Evolutionary conservation across 495 filamentous ascomycete genomes (phyloP), one percentile per base, ranked within the genome.

Genomic region (Pyrenopolyporus hunteri): DNA sequence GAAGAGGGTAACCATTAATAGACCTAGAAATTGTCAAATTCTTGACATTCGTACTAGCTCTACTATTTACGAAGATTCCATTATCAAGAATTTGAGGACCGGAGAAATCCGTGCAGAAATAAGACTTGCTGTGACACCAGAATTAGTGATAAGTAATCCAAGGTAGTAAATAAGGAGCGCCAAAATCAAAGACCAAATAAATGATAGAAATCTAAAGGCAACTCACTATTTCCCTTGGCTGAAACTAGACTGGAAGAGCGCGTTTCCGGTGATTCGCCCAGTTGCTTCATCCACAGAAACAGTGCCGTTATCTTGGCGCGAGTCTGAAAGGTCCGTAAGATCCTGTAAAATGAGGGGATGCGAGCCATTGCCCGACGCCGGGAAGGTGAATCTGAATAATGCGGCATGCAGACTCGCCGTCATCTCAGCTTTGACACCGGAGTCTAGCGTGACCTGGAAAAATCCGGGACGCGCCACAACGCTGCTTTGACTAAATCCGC

Each of bases 101-200:
- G 3, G 71, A 73, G 71, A 92, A 90, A 67, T 92, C 89, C 4
- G 83, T 84, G 67, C 89, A 92, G 56, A 90, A 88, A 68, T 90
- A 69, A 29, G 73, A 36, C 1, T 68, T 61, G 44, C 60, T 64
- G 28, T 8, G 10, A 1, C 6, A 1, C 14, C 6, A 22, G 1
- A 52, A 23, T 64, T 48, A 64, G 60, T 28, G 40, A 3, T 36
- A n/a, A 35, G n/a, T n/a, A n/a, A n/a, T n/a, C n/a, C n/a, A n/a
- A n/a, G n/a, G n/a, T n/a, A n/a, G n/a, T n/a, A n/a, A n/a, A n/a
- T n/a, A n/a, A n/a, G n/a, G n/a, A n/a, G n/a, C n/a, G n/a, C n/a
- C n/a, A n/a, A n/a, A n/a, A n/a, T n/a, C n/a, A n/a, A n/a, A n/a
- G n/a, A n/a, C n/a, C n/a, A n/a, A n/a, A n/a, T n/a, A n/a, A n/a